phyloP scores from a whole-genome alignment of 495 filamentous ascomycete species.

The Xylaria castorea region DNA sequence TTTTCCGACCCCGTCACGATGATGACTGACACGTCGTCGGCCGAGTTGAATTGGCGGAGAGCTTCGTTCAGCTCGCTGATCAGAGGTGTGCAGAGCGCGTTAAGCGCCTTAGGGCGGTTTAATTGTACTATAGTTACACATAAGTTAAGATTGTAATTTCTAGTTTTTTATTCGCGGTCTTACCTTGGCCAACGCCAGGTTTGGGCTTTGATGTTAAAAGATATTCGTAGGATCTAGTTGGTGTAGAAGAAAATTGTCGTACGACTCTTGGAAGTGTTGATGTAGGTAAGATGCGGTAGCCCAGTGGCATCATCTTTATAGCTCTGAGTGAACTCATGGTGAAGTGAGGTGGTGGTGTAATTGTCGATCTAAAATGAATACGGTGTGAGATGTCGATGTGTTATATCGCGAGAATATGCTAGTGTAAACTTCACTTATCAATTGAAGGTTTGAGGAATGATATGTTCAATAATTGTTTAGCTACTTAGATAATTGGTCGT shows the following conservation, averaged over 20 bases:
- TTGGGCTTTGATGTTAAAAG: conserved; percentile 82
- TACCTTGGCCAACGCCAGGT: conserved; percentile 89
- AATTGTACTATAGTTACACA: conserved; percentile 73
- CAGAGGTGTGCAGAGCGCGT: conserved; percentile 86
- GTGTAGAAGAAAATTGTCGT: conserved; percentile 64
- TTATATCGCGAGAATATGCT: neutral
- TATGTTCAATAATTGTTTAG: neutral
- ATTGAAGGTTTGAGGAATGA: neutral
- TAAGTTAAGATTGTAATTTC: conserved; percentile 22
- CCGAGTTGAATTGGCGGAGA: conserved; percentile 72
- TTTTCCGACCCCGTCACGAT: conserved; percentile 85
- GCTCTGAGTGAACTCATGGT: conserved; percentile 64
- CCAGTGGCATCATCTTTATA: conserved; percentile 59
- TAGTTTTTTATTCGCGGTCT: neutral
- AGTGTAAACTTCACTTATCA: neutral
- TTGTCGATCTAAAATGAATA: neutral
- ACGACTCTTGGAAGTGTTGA: conserved; percentile 55
- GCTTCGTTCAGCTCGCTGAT: conserved; percentile 89
- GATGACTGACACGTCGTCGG: conserved; percentile 74
- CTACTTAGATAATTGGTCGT: neutral
- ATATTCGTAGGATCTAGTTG: conserved; percentile 71
- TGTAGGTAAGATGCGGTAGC: conserved; percentile 58
- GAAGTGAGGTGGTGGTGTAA: neutral
- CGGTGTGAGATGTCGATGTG: neutral
- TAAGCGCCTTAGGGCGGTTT: conserved; percentile 92